phyloP scores from a whole-genome alignment of 2,329 filamentous ascomycete genomes.

The Leptosphaerulina australis region DNA sequence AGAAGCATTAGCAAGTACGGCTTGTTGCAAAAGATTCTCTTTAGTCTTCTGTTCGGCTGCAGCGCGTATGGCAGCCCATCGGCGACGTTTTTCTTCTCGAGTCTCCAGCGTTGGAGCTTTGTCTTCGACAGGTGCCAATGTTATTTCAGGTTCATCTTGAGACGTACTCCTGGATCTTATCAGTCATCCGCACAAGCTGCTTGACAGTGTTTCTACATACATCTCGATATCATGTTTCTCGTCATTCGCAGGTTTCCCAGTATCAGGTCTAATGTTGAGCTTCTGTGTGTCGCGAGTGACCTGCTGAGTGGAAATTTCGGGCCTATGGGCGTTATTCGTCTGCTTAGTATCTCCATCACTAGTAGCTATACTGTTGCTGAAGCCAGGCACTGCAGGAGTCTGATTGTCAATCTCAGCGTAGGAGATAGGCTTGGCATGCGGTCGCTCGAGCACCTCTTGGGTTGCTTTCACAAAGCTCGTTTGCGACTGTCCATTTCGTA shows the following conservation, averaged over 20 bases:
- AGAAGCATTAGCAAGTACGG: slow-evolving; percentile 67
- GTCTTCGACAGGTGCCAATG: slow-evolving; percentile 29
- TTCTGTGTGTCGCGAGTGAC: slow-evolving; percentile 16
- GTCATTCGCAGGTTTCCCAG: not conserved
- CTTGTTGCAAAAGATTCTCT: slow-evolving; percentile 69
- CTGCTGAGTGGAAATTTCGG: slow-evolving; percentile 7
- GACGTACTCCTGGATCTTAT: slow-evolving; percentile 23
- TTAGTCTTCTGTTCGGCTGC: slow-evolving; percentile 60
- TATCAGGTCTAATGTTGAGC: slow-evolving; percentile 5
- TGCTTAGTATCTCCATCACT: slow-evolving; percentile 10
- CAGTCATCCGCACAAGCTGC: slow-evolving; percentile 4
- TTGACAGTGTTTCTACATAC: not conserved
- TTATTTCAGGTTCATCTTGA: slow-evolving; percentile 29
- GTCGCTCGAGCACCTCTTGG: slow-evolving; percentile 18
- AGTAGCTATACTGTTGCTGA: slow-evolving; percentile 24
- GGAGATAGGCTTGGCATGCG: slow-evolving; percentile 34
- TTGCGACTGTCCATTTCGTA: slow-evolving; percentile 10
- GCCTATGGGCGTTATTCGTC: slow-evolving; percentile 7
- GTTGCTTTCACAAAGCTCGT: slow-evolving; percentile 19
- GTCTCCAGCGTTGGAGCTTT: slow-evolving; percentile 38
- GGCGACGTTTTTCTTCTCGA: slow-evolving; percentile 42
- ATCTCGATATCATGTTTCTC: not conserved
- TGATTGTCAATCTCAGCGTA: slow-evolving; percentile 50
- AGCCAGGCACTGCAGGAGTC: slow-evolving; percentile 43
- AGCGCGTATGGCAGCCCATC: slow-evolving; percentile 42